Evolutionary conservation across 139 green algal species (phyloP).

Genomic region (Pleodorina starrii): DNA sequence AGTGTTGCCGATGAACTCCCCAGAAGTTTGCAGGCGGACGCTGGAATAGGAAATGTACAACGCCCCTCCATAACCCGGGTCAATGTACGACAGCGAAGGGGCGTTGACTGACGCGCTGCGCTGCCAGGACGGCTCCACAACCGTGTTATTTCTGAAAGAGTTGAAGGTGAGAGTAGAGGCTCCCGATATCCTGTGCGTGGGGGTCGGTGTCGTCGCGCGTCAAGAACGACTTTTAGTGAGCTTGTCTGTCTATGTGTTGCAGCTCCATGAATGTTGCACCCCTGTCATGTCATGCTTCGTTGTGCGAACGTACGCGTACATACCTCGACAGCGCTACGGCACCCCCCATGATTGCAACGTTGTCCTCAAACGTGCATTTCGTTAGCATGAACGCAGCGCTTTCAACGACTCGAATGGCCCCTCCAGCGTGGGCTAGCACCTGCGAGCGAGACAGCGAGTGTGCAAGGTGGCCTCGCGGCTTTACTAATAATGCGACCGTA

Average conservation of each 20-base stretch:
- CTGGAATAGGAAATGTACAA: background rate
- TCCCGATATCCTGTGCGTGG: too few relatives aligned
- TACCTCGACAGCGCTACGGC: conserved; percentile 1
- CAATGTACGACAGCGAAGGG: background rate
- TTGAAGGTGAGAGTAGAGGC: too few relatives aligned
- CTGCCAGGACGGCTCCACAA: background rate
- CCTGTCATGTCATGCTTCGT: too few relatives aligned
- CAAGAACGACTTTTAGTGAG: too few relatives aligned
- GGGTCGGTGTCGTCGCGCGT: too few relatives aligned
- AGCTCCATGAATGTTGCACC: too few relatives aligned
- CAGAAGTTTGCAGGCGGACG: background rate
- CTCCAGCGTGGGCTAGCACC: conserved; percentile 5
- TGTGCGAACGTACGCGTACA: too few relatives aligned
- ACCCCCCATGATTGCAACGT: conserved; percentile 19
- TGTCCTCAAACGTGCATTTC: background rate
- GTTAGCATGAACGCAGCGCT: background rate
- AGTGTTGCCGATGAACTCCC: background rate
- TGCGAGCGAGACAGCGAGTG: too few relatives aligned
- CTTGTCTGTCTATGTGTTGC: too few relatives aligned
- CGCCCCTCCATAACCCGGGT: background rate
- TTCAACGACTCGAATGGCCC: background rate
- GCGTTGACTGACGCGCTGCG: background rate
- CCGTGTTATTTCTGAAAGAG: conserved; percentile 3
- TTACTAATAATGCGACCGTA: too few relatives aligned
- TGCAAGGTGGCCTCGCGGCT: too few relatives aligned